Evolutionary conservation across 768 basidiomycete species (phyloP).

Genomic region (Lentinula detonsa): DNA sequence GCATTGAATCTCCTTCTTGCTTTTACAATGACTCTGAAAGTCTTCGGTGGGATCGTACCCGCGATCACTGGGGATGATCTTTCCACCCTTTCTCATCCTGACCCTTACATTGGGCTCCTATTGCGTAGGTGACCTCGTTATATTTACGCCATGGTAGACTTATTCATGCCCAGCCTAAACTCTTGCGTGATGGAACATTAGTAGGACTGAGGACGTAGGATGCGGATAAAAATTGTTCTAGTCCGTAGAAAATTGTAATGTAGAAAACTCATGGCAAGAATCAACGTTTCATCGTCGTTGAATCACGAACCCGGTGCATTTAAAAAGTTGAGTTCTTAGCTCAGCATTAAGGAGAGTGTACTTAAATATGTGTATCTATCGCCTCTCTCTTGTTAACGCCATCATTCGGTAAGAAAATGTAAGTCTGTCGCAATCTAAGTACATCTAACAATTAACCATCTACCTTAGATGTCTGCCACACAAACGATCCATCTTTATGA

Average conservation of each 20-base stretch:
- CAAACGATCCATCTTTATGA: constrained; percentile 1
- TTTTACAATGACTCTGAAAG: neutral
- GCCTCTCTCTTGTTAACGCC: neutral
- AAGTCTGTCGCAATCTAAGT: too few species aligned
- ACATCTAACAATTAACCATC: too few species aligned
- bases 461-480: neutral
- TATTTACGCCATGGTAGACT: neutral
- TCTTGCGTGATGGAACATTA: neutral
- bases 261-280: neutral
- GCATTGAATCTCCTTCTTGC: constrained; percentile 4
- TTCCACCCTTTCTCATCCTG: constrained; percentile 2
- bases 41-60: neutral
- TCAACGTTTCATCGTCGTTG: neutral
- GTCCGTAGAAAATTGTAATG: neutral
- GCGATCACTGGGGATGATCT: neutral
- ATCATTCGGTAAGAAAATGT: neutral
- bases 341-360: neutral
- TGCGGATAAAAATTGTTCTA: neutral
- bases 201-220: neutral
- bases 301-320: neutral
- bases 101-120: constrained; percentile 10
- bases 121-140: neutral
- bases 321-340: neutral
- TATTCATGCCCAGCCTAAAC: neutral
- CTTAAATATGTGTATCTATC: neutral